Conservation (phyloP, 1,284 basidiomycete species). For the Leccinum griseonigrum region DNA sequence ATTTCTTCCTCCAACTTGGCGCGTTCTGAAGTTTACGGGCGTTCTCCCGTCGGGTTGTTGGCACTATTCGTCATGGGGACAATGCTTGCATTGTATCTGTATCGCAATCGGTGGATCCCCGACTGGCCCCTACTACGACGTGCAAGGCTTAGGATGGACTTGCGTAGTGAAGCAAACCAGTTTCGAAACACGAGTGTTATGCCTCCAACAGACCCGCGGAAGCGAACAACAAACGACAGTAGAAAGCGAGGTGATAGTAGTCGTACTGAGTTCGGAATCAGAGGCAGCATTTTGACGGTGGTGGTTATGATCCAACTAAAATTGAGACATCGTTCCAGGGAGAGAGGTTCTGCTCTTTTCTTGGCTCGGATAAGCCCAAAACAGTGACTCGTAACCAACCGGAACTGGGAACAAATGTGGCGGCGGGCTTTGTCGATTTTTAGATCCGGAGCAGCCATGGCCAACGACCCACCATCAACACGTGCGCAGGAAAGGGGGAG, state of each 20-base stretch:
- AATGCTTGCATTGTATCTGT: not conserved
- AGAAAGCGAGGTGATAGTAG: not conserved
- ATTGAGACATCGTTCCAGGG: too few relatives aligned
- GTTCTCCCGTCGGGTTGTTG: not conserved
- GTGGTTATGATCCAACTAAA: too few relatives aligned
- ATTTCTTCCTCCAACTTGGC: not conserved
- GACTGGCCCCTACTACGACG: not conserved
- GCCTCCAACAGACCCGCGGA: not conserved
- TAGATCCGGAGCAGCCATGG: too few relatives aligned
- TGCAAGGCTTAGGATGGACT: not conserved
- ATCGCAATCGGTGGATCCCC: not conserved
- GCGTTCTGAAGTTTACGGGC: not conserved
- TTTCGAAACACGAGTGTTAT: conserved; percentile 1
- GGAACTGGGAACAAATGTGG: too few relatives aligned
- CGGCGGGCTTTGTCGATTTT: too few relatives aligned
- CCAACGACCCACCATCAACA: too few relatives aligned
- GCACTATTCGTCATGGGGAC: not conserved
- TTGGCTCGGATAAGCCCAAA: too few relatives aligned
- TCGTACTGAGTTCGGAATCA: not conserved
- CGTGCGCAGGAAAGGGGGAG: too few relatives aligned
- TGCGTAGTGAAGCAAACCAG: conserved; percentile 7
- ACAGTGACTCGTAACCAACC: too few relatives aligned
- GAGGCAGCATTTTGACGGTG: not conserved
- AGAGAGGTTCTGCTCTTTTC: too few relatives aligned
- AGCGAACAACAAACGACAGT: not conserved